Percentiles rank a stretch among this genome's conserved stretches.
Evolutionary conservation across 2,329 filamentous ascomycete genomes (phyloP).

Genomic region (Torrubiellomyces zombiae): DNA sequence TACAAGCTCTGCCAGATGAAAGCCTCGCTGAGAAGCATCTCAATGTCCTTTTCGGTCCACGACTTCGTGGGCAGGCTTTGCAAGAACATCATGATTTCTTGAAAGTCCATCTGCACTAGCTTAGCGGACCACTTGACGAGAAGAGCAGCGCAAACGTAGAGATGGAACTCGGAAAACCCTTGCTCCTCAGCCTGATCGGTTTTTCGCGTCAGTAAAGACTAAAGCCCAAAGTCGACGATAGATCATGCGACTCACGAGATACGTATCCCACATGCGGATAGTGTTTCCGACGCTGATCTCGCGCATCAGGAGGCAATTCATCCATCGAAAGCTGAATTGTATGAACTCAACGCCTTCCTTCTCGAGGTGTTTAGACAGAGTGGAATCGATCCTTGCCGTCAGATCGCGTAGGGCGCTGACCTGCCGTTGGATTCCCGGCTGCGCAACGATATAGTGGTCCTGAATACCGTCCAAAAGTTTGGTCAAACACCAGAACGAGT

Average conservation of each 20-base stretch:
- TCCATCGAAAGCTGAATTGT: slow-evolving; percentile 98
- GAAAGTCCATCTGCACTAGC: slow-evolving; percentile 90
- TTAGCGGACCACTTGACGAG: slow-evolving; percentile 97
- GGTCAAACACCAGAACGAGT: slow-evolving; percentile 96
- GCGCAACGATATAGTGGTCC: slow-evolving; percentile 96
- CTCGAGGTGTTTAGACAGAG: slow-evolving; percentile 75
- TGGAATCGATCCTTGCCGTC: slow-evolving; percentile 73
- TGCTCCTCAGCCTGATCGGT: slow-evolving; percentile 73
- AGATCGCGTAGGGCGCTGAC: slow-evolving; percentile 79
- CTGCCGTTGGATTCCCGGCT: slow-evolving; percentile 90
- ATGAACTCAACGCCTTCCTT: slow-evolving; percentile 92
- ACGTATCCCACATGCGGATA: slow-evolving; percentile 99
- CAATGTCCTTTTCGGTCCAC: slow-evolving; percentile 98
- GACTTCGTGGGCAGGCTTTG: slow-evolving; percentile 82
- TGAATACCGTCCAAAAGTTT: slow-evolving; percentile 98
- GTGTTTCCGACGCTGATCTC: slow-evolving; percentile 94
- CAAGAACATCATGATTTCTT: slow-evolving; percentile 99
- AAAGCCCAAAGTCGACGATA: neutral
- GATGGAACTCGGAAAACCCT: slow-evolving; percentile 93
- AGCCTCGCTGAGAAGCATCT: slow-evolving; percentile 84
- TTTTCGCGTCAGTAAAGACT: neutral
- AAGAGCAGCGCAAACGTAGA: slow-evolving; percentile 96
- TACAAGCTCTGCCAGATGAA: slow-evolving; percentile 99
- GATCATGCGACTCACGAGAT: slow-evolving; percentile 49
- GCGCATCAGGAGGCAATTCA: slow-evolving; percentile 97